Evolutionary conservation across 2,329 filamentous ascomycete species (phyloP).

Genomic region (Fusarium brachygibbosum): DNA sequence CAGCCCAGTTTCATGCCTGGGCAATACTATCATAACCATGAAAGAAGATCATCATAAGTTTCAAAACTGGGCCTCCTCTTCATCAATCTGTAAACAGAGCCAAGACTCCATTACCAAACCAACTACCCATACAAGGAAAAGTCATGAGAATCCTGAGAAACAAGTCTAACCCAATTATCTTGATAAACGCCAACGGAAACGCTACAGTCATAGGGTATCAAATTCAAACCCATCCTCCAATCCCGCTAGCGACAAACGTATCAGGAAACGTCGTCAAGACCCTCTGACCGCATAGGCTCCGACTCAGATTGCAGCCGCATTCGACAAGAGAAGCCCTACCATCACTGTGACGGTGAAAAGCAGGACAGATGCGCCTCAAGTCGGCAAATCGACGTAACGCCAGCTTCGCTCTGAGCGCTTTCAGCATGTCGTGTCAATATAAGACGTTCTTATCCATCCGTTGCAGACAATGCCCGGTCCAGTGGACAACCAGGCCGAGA

Average conservation of each 20-base stretch:
- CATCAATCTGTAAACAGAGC: conserved; percentile 45
- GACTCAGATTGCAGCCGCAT: conserved; percentile 6
- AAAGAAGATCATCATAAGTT: conserved; percentile 30
- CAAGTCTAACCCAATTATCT: conserved; percentile 42
- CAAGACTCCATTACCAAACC: conserved; percentile 40
- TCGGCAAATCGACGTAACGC: neutral
- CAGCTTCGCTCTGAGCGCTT: conserved; percentile 41
- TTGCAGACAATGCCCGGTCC: conserved; percentile 14
- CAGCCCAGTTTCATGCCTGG: conserved; percentile 13
- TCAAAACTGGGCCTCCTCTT: conserved; percentile 21
- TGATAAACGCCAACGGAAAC: conserved; percentile 30
- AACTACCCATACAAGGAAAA: conserved; percentile 25
- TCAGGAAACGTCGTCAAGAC: conserved; percentile 26
- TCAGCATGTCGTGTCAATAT: conserved; percentile 48
- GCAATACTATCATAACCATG: conserved; percentile 27
- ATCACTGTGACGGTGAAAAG: neutral
- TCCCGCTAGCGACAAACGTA: conserved; percentile 25
- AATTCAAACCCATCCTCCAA: conserved; percentile 43
- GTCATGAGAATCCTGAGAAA: conserved; percentile 43
- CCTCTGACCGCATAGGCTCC: conserved; percentile 23
- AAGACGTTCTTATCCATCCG: conserved; percentile 26
- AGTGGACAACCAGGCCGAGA: conserved; percentile 13
- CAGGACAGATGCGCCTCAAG: neutral
- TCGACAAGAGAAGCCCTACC: conserved; percentile 6
- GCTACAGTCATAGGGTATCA: conserved; percentile 46